Conservation (phyloP, 2,329 filamentous ascomycete species). For the Penicillium sp. region DNA sequence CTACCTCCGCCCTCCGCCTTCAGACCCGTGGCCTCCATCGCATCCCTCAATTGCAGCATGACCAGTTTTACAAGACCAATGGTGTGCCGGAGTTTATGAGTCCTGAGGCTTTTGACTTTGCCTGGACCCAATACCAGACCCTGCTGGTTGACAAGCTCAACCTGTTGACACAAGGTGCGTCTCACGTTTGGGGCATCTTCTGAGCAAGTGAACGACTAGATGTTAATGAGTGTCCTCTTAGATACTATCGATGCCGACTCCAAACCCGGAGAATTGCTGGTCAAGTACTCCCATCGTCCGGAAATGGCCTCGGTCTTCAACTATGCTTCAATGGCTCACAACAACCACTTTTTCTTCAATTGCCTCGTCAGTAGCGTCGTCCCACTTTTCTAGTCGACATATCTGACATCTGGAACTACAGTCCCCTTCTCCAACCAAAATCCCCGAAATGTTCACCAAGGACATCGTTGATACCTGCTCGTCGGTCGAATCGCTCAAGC, state of each 20-base stretch:
- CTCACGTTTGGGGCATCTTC: slow-evolving; percentile 3
- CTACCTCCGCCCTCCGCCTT: slow-evolving; percentile 33
- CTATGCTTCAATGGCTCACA: slow-evolving; percentile 91
- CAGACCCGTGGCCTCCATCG: slow-evolving; percentile 40
- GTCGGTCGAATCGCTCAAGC: slow-evolving; percentile 72
- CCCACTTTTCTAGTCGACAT: background rate
- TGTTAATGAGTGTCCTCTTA: slow-evolving; percentile 29
- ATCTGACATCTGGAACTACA: slow-evolving; percentile 15
- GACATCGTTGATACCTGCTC: slow-evolving; percentile 68
- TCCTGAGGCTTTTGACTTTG: slow-evolving; percentile 61
- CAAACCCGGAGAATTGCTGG: slow-evolving; percentile 60
- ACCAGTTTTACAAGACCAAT: slow-evolving; percentile 42
- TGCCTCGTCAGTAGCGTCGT: slow-evolving; percentile 34
- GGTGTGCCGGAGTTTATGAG: slow-evolving; percentile 68
- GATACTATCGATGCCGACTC: slow-evolving; percentile 60
- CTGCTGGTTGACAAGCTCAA: slow-evolving; percentile 72
- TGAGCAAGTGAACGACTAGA: background rate
- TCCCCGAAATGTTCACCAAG: slow-evolving; percentile 52
- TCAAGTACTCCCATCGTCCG: slow-evolving; percentile 73
- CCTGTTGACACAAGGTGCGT: slow-evolving; percentile 61
- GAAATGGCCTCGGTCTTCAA: slow-evolving; percentile 79
- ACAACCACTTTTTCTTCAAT: slow-evolving; percentile 61
- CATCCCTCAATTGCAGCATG: slow-evolving; percentile 47
- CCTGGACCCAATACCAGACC: slow-evolving; percentile 78
- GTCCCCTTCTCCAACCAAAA: slow-evolving; percentile 44